Evolutionary conservation across 2,329 filamentous ascomycete species (phyloP), one percentile per base, ranked within the genome.

Genomic region (Ophiosphaerella narmari): DNA sequence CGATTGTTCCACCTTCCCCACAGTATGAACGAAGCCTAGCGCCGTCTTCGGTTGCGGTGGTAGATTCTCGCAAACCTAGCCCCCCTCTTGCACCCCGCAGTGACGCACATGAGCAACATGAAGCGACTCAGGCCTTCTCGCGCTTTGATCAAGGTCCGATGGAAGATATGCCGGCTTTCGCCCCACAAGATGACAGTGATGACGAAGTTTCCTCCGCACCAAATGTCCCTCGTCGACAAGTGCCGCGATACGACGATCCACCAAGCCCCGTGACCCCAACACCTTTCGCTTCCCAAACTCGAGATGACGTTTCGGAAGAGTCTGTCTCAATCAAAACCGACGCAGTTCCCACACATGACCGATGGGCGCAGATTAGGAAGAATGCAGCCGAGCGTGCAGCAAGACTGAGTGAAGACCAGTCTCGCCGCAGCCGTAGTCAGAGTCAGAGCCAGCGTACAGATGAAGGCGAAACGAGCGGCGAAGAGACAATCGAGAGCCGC

Each of bases 401-500:
- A 46, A 81, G 85, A 54, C 79, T 84, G 37, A 85, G 83, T 46
- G 88, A 91, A 60, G 86, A 89, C 63, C 82, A 86, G 57, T 74
- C 72, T 59, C 80, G 80, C 34, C 80, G 80, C 38, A 82, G 78
- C 37, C 78, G 83, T 59, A 78, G 75, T 50, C 78, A 84, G 61
- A 78, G 76, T 54, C 71, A 74, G 48, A 74, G 83, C 77, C 65
- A 80, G 7, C 85, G 86, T 50, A 85, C 81, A 14, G 90, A 93
- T 55, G 91, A 94, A 65, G 85, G 83, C n/a, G 91, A 96, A 62
- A 94, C 90, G n/a, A 96, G 89, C 68, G 91, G 90, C 48, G 93
- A 97, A 82, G 93, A 96, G 80, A 94, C 92, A 32, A 97, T 97
- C 66, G 94, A 99, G 75, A 92, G 91, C 41, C 90, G 94, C 60